Conservation (phyloP, 2,329 filamentous ascomycete species). For the Scolecobasidium constrictum region DNA sequence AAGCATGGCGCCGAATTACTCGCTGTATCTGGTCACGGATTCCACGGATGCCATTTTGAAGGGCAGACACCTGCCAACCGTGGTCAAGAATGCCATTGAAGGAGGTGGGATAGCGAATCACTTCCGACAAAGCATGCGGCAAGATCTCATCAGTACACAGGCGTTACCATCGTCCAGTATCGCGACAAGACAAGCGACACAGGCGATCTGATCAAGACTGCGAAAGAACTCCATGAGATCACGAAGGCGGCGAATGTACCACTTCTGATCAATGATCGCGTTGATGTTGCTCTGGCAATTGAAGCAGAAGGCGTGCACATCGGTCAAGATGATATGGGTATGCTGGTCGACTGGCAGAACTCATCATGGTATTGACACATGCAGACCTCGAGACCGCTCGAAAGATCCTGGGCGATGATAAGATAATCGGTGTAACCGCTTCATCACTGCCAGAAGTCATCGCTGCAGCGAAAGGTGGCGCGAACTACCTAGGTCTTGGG, state of each 20-base stretch:
- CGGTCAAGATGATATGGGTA: slow-evolving; percentile 86
- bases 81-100: slow-evolving; percentile 65
- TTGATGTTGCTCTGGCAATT: slow-evolving; percentile 78
- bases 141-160: slow-evolving; percentile 21
- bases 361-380: slow-evolving; percentile 5
- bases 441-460: slow-evolving; percentile 63
- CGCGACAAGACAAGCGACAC: slow-evolving; percentile 80
- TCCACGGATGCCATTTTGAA: slow-evolving; percentile 79
- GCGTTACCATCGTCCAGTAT: slow-evolving; percentile 77
- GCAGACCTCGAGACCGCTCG: slow-evolving; percentile 55
- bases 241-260: slow-evolving; percentile 61
- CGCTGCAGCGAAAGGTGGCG: slow-evolving; percentile 61
- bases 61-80: slow-evolving; percentile 53
- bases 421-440: slow-evolving; percentile 85
- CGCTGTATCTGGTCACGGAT: slow-evolving; percentile 85
- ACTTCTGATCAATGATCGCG: slow-evolving; percentile 83
- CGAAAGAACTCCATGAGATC: slow-evolving; percentile 57
- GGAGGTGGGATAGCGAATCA: too few species aligned
- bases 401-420: slow-evolving; percentile 58
- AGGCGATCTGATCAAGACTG: slow-evolving; percentile 57
- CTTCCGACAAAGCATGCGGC: too few species aligned
- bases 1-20: too few species aligned
- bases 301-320: slow-evolving; percentile 89
- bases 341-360: too few species aligned
- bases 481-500: slow-evolving; percentile 84